Conservation (phyloP, 1,139 yeast species). For the Hyphopichia khmerensis region DNA sequence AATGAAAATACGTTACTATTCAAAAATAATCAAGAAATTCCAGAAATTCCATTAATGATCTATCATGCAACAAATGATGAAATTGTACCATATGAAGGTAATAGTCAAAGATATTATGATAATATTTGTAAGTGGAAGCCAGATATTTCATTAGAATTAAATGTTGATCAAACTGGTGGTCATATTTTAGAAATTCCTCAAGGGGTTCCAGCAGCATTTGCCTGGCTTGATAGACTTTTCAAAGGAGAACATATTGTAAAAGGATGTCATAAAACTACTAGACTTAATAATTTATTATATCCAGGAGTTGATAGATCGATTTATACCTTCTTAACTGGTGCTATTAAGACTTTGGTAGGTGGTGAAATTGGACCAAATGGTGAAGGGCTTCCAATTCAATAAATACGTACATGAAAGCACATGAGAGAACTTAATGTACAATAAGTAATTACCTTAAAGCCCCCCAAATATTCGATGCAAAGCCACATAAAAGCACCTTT, state of each 20-base stretch:
- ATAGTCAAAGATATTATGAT: constrained; percentile 23
- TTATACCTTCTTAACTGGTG: neutral
- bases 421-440: no score
- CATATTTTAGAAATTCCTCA: constrained; percentile 13
- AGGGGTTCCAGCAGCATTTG: constrained; percentile 17
- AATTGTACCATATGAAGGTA: constrained; percentile 17
- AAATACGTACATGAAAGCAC: no score
- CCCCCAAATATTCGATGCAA: no score
- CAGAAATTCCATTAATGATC: constrained; percentile 20
- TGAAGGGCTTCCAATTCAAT: neutral
- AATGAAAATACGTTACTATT: constrained; percentile 21
- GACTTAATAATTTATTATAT: constrained; percentile 10
- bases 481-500: no score
- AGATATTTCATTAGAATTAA: constrained; percentile 6
- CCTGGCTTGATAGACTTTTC: constrained; percentile 15
- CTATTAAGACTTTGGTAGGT: constrained; percentile 2
- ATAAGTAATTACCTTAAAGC: neutral
- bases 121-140: constrained; percentile 25
- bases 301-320: constrained; percentile 1
- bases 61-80: constrained; percentile 18
- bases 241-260: constrained; percentile 10
- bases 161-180: constrained; percentile 8
- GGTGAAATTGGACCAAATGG: constrained; percentile 5
- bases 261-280: constrained; percentile 15
- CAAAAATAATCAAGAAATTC: constrained; percentile 11